Evolutionary conservation across 139 green algal genomes (phyloP).

Genomic region (Chlamydomonas sphaeroides): DNA sequence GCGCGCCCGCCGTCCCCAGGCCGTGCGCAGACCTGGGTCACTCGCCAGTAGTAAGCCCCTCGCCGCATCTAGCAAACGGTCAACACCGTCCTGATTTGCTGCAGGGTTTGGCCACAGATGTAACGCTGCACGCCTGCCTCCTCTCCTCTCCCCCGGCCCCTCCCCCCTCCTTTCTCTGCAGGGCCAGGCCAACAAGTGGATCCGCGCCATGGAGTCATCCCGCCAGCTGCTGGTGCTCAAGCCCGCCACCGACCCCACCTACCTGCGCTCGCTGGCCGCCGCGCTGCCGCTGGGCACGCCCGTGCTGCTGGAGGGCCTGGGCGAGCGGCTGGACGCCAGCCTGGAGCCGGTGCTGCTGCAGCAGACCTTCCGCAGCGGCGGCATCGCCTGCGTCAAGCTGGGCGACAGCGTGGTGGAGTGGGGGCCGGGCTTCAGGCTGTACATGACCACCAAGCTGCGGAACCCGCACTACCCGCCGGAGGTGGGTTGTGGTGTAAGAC

Average conservation of each 20-base stretch:
- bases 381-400: constrained; percentile 77
- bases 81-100: too few relatives aligned
- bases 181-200: constrained; percentile 87
- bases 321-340: constrained; percentile 76
- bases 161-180: constrained; percentile 21
- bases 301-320: constrained; percentile 85
- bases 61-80: too few relatives aligned
- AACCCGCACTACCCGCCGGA: constrained; percentile 88
- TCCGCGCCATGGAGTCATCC: constrained; percentile 79
- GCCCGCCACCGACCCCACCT: constrained; percentile 73
- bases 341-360: constrained; percentile 85
- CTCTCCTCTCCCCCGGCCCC: not conserved
- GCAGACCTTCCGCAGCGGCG: constrained; percentile 75
- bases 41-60: too few relatives aligned
- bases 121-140: too few relatives aligned
- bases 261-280: constrained; percentile 74
- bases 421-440: constrained; percentile 77
- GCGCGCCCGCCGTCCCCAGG: too few relatives aligned
- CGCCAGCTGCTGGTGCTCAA: constrained; percentile 76
- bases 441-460: constrained; percentile 88
- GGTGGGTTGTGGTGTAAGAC: too few relatives aligned
- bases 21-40: too few relatives aligned
- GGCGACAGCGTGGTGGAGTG: constrained; percentile 82
- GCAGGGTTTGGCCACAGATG: too few relatives aligned
- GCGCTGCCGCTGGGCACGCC: constrained; percentile 54